A percentile compares a stretch with the other conserved stretches of the same genome.
These are phyloP conservation scores for Boletus speciosus DNA, from an alignment of 768 basidiomycete species.

Conservation along the genomic window DNA sequence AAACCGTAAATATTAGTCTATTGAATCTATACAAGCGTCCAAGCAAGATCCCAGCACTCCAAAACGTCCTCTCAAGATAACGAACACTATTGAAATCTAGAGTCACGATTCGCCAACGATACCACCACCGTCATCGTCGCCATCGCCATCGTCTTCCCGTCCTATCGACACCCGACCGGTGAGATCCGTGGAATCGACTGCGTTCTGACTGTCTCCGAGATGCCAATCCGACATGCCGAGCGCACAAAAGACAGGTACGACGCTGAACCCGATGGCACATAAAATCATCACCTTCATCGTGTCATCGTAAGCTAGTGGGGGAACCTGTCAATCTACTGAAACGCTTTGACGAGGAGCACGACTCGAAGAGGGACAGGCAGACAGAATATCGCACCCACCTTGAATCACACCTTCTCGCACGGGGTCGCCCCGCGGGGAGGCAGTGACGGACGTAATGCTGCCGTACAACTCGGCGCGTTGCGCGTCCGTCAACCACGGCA, in stretches of 20 bases:
- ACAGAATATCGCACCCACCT: conserved; percentile 30
- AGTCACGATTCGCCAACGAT: background rate
- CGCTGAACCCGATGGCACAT: conserved; percentile 48
- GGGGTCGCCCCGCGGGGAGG: conserved; percentile 49
- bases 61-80: background rate
- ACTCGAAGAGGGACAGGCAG: background rate
- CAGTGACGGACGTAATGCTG: conserved; percentile 49
- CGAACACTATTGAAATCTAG: background rate
- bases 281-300: conserved; percentile 57
- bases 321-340: background rate
- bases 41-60: background rate
- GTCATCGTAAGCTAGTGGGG: conserved; percentile 45
- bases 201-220: conserved; percentile 70
- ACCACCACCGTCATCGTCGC: background rate
- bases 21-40: background rate
- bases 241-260: conserved; percentile 56
- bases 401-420: conserved; percentile 62
- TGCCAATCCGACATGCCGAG: conserved; percentile 64
- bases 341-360: background rate
- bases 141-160: background rate
- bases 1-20: background rate
- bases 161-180: conserved; percentile 9
- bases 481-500: conserved; percentile 46
- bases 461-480: conserved; percentile 50
- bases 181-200: conserved; percentile 44